A percentile compares a stretch with the other conserved stretches of the same genome.
Evolutionary conservation across 2,329 filamentous ascomycete species (phyloP).

Genomic region (Tolypocladium nubicola): DNA sequence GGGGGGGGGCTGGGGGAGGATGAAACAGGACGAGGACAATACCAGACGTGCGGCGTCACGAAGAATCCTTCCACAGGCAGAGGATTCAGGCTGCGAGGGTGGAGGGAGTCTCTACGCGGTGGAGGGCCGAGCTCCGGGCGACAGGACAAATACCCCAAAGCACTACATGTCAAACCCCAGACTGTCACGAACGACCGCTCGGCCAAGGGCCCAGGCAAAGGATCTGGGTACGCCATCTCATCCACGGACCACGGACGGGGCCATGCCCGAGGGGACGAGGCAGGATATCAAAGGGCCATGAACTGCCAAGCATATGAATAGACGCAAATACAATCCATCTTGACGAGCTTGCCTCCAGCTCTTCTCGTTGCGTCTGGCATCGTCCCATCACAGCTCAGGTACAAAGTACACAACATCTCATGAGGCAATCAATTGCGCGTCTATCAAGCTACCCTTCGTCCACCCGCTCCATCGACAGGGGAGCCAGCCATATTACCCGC

Average conservation of each 20-base stretch:
- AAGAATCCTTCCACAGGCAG: background rate
- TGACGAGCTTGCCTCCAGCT: too few species aligned
- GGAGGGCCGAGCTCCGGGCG: background rate
- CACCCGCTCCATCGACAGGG: background rate
- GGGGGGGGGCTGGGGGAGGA: background rate
- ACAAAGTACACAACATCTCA: background rate
- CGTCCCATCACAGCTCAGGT: background rate
- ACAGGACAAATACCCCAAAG: background rate
- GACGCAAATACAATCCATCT: background rate
- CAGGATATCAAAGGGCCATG: background rate
- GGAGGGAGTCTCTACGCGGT: background rate
- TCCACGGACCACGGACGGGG: background rate
- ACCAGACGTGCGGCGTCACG: background rate
- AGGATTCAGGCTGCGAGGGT: background rate
- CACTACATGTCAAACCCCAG: background rate
- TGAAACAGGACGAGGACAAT: background rate
- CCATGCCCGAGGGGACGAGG: background rate
- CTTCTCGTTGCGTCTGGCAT: too few species aligned
- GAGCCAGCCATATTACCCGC: background rate
- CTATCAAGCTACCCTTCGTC: constrained; percentile 5
- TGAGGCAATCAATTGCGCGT: constrained; percentile 4
- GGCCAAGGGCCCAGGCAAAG: background rate
- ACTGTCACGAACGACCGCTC: background rate
- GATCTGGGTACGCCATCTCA: background rate
- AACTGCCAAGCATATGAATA: background rate